Base-by-base conservation (phyloP, 73 alveolate genomes). In the Vitrella brassicaformis region DNA sequence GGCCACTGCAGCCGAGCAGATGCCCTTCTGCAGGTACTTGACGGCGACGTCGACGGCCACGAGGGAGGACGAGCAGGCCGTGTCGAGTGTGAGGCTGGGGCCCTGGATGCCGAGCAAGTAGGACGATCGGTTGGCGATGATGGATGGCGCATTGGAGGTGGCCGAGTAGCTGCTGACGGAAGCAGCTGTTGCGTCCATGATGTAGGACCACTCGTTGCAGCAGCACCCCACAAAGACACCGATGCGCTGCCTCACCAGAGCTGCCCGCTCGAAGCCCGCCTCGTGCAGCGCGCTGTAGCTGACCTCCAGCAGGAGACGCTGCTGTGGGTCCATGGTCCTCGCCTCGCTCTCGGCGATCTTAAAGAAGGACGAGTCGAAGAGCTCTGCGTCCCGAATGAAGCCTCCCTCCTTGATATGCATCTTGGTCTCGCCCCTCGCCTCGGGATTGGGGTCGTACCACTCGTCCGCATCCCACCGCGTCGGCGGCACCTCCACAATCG, bases 261-360 rank as follows among this genome's bases (percentile, higher is more conserved):
- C 30, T 25, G 0, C 19, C 8, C 25, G 18, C 27, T 28, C 32
- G 29, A 68, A 68, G n/a, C n/a, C n/a, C n/a, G n/a, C n/a, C n/a
- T n/a, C n/a, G n/a, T n/a, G n/a, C n/a, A n/a, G n/a, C 18, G 56
- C 47, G 9, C 10, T 19, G 28, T 0, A 1, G 27, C 72, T 31
- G 26, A 65, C 28, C 70, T 71, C 70, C 68, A 71, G 71, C 27
- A 25, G 74, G 67, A 78, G 69, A 25, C 84, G 45, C 46, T 78
- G 84, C 73, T 78, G 84, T 47, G 84, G 84, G 67, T 78, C 84
- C 84, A 78, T 78, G 25, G 84, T 78, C 47, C 78, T 65, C 26
- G 78, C 84, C 25, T 78, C 84, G 0, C 78, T 72, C 47, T 72
- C 73, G 10, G 78, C 31, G 56, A 78, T 78, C 32, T 73, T 73